Percentiles rank a stretch among this genome's conserved stretches.
phyloP scores from a whole-genome alignment of 202 grass and related monocot species.

The Zizania palustris region DNA sequence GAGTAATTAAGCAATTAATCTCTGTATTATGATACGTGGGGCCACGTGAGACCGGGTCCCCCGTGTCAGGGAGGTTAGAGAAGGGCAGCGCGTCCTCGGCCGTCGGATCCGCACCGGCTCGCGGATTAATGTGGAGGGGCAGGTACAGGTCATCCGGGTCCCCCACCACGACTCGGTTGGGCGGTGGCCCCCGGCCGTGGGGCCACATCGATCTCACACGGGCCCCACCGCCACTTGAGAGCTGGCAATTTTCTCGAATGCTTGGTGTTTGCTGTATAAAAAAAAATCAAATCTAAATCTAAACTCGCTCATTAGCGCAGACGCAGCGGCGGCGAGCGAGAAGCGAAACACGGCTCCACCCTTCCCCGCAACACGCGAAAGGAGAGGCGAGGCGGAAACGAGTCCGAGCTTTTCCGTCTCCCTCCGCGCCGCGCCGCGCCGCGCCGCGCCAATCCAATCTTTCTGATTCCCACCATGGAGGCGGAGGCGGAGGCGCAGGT shows the following conservation, averaged over 20 bases:
- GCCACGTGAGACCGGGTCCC: slow-evolving; percentile 1
- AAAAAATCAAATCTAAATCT: too few species aligned
- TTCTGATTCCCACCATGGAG: slow-evolving; percentile 48
- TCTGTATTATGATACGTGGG: not conserved
- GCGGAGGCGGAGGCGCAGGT: slow-evolving; percentile 55
- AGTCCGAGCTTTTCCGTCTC: not conserved
- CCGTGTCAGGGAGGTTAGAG: slow-evolving; percentile 22
- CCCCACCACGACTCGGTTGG: slow-evolving; percentile 44
- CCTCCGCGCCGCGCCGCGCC: not conserved
- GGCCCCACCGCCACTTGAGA: slow-evolving; percentile 50
- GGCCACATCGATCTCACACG: slow-evolving; percentile 28
- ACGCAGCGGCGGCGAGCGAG: slow-evolving; percentile 27
- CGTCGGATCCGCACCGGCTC: slow-evolving; percentile 57
- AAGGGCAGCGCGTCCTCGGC: slow-evolving; percentile 48
- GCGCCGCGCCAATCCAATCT: not conserved
- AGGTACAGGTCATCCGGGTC: slow-evolving; percentile 49
- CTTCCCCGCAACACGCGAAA: slow-evolving; percentile 41
- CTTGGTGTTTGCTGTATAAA: too few species aligned
- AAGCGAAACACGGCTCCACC: slow-evolving; percentile 15
- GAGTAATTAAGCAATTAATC: too few species aligned
- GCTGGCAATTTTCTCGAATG: not conserved
- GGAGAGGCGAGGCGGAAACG: not conserved
- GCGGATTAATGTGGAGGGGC: slow-evolving; percentile 48
- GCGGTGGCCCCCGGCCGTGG: slow-evolving; percentile 67
- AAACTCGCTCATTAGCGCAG: not conserved